These are phyloP conservation scores for Aphanomyces cochlioides DNA, from an alignment of 352 stramenopile genomes.

Conservation along the genomic window DNA sequence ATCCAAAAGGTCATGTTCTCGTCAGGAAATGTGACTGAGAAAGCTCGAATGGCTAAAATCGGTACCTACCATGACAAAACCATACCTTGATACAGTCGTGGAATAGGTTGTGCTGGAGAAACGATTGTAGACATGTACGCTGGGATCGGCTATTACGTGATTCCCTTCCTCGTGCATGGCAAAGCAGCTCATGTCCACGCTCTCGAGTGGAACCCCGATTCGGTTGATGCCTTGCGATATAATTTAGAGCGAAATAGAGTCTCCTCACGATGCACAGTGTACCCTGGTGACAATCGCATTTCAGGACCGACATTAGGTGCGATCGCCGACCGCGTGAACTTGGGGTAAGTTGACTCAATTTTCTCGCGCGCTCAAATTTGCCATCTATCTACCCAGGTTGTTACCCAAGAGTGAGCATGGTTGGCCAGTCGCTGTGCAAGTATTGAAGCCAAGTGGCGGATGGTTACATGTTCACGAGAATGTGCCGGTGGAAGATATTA, in stretches of 20 bases:
- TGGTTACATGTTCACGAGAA: slow-evolving; percentile 97
- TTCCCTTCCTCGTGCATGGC: slow-evolving; percentile 92
- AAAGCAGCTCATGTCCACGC: slow-evolving; percentile 87
- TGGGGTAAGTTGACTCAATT: slow-evolving; percentile 47
- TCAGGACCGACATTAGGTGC: slow-evolving; percentile 61
- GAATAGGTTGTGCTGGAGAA: slow-evolving; percentile 71
- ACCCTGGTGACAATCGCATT: slow-evolving; percentile 88
- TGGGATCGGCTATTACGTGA: slow-evolving; percentile 97
- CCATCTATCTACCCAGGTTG: slow-evolving; percentile 37
- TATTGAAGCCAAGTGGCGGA: slow-evolving; percentile 82
- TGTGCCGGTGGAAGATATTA: slow-evolving; percentile 78
- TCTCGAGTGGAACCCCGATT: slow-evolving; percentile 96
- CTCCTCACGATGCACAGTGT: slow-evolving; percentile 60
- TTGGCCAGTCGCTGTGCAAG: slow-evolving; percentile 89
- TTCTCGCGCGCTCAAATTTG: background rate
- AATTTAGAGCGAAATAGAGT: slow-evolving; percentile 93
- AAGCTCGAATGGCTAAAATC: slow-evolving; percentile 89
- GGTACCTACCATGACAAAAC: slow-evolving; percentile 22
- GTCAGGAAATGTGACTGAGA: slow-evolving; percentile 95
- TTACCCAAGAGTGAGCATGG: slow-evolving; percentile 93
- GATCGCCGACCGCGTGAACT: slow-evolving; percentile 90
- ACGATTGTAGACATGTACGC: slow-evolving; percentile 95
- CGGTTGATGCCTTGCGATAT: slow-evolving; percentile 81
- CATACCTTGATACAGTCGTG: background rate
- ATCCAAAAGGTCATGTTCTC: slow-evolving; percentile 96